phyloP scores from a whole-genome alignment of 2,329 filamentous ascomycete species.

The Xylariaceae sp. region DNA sequence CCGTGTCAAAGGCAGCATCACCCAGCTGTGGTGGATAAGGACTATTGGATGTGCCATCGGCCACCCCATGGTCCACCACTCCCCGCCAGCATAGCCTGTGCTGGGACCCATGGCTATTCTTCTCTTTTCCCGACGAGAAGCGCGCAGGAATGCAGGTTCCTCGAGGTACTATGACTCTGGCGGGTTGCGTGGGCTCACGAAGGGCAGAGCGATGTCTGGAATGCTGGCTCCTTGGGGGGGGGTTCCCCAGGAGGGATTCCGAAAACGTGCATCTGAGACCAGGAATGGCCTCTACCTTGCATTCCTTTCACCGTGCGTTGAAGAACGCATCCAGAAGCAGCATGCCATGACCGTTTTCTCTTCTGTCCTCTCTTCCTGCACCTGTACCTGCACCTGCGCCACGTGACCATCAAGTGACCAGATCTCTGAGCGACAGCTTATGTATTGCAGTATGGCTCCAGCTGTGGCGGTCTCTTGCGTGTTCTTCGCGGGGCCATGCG shows the following conservation, averaged over 20 bases:
- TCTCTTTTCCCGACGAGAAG: not conserved
- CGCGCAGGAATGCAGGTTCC: conserved; percentile 1
- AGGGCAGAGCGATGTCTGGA: conserved; percentile 19
- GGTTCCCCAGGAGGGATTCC: too few relatives aligned
- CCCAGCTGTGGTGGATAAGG: conserved; percentile 3
- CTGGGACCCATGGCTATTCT: conserved; percentile 1
- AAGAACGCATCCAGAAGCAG: conserved; percentile 20
- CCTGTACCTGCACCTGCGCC: not conserved
- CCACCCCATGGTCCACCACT: not conserved
- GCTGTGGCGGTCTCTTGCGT: too few relatives aligned
- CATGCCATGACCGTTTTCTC: conserved; percentile 3
- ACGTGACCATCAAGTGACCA: not conserved
- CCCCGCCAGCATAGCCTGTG: not conserved
- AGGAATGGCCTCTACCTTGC: conserved; percentile 19
- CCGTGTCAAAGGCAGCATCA: too few relatives aligned
- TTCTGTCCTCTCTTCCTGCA: not conserved
- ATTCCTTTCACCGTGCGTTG: conserved; percentile 25
- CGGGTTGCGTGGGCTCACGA: conserved; percentile 7
- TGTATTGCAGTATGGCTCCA: too few relatives aligned
- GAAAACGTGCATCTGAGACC: conserved; percentile 27
- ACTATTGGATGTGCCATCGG: not conserved
- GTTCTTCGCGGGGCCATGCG: too few relatives aligned
- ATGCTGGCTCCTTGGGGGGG: conserved; percentile 23
- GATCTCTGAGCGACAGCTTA: too few relatives aligned
- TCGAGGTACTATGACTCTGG: conserved; percentile 9